phyloP scores from a whole-genome alignment of 2,329 filamentous ascomycete genomes.

The Trichoderma cornu-damae region DNA sequence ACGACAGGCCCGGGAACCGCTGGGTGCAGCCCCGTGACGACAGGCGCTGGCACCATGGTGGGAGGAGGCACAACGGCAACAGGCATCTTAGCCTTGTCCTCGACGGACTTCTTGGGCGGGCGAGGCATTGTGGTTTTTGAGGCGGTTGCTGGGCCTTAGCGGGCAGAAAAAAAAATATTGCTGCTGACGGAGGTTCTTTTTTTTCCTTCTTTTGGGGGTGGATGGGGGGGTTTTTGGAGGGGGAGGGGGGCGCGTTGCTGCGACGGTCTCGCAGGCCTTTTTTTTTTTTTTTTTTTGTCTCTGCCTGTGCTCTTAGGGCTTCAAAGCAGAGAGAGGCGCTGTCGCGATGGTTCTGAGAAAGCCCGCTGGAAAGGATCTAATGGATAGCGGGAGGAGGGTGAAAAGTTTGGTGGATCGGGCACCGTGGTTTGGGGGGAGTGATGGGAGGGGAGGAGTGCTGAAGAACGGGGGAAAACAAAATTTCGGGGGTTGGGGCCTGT shows the following conservation, averaged over 20 bases:
- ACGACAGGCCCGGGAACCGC: slow-evolving; percentile 21
- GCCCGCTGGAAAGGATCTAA: slow-evolving; percentile 16
- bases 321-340: slow-evolving; percentile 3
- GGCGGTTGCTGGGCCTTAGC: slow-evolving; percentile 3
- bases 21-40: slow-evolving; percentile 21
- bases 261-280: slow-evolving; percentile 1
- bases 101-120: slow-evolving; percentile 40
- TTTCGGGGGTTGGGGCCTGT: slow-evolving; percentile 28
- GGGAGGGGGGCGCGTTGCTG: slow-evolving; percentile 8
- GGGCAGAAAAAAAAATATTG: background rate
- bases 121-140: slow-evolving; percentile 40
- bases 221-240: too few species aligned
- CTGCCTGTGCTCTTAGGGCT: background rate
- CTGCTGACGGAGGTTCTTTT: background rate
- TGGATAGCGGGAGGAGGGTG: slow-evolving; percentile 17
- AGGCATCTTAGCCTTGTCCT: slow-evolving; percentile 35
- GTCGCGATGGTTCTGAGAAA: slow-evolving; percentile 13
- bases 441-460: slow-evolving; percentile 28
- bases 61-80: slow-evolving; percentile 34
- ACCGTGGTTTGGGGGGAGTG: slow-evolving; percentile 25
- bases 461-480: slow-evolving; percentile 29
- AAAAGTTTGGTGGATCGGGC: slow-evolving; percentile 22
- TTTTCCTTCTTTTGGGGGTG: too few species aligned
- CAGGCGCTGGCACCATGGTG: slow-evolving; percentile 36
- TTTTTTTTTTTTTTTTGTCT: background rate